A percentile compares a stretch with the other conserved stretches of the same genome.
These are phyloP conservation scores for Xylaria sp. DNA, from an alignment of 2,329 filamentous ascomycete genomes.

Conservation along the genomic window DNA sequence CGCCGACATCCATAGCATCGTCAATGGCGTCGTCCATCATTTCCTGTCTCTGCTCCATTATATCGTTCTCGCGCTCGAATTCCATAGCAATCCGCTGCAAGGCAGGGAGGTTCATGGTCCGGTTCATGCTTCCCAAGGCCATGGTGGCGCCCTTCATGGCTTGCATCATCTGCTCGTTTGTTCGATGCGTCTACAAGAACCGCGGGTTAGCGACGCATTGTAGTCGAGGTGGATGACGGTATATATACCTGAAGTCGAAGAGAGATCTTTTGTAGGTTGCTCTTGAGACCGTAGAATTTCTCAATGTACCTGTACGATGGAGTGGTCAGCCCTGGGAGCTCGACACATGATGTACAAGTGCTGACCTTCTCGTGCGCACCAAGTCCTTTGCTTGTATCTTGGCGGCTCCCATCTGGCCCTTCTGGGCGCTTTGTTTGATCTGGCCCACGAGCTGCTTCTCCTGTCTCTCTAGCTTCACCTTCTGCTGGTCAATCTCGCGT, in stretches of 20 bases:
- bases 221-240: constrained; percentile 27
- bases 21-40: constrained; percentile 99
- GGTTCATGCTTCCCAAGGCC: constrained; percentile 95
- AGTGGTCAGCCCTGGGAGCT: neutral
- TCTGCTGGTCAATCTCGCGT: constrained; percentile 91
- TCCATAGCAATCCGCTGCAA: constrained; percentile 98
- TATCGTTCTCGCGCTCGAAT: constrained; percentile 97
- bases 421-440: constrained; percentile 98
- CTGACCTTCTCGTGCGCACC: constrained; percentile 81
- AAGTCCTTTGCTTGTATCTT: constrained; percentile 98
- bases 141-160: constrained; percentile 98
- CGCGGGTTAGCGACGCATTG: constrained; percentile 1
- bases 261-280: constrained; percentile 94
- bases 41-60: constrained; percentile 98
- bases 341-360: neutral
- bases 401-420: constrained; percentile 96
- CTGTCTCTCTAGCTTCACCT: constrained; percentile 95
- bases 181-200: constrained; percentile 80
- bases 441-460: constrained; percentile 96
- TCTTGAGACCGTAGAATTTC: constrained; percentile 98
- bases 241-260: constrained; percentile 81
- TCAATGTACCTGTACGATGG: constrained; percentile 75
- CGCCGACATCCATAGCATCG: constrained; percentile 86
- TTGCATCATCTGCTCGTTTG: constrained; percentile 99
- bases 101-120: constrained; percentile 94